These are phyloP conservation scores for Podila minutissima DNA, from an alignment of 192 early-diverging fungal species.

Conservation along the genomic window DNA sequence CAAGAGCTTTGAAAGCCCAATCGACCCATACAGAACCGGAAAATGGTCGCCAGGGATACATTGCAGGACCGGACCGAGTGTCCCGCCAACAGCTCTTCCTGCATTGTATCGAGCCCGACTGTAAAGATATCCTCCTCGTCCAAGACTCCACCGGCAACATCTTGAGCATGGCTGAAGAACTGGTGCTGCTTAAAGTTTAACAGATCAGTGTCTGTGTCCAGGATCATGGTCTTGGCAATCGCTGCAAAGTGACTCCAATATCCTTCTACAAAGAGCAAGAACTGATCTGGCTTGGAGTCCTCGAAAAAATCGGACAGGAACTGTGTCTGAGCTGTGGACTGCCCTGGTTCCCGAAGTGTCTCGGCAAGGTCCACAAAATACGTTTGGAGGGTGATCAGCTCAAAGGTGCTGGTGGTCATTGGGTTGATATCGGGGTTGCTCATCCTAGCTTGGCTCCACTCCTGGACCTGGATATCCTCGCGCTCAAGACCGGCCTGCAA, in stretches of 20 bases:
- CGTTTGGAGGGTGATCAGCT: slow-evolving; percentile 20
- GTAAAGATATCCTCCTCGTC: slow-evolving; percentile 30
- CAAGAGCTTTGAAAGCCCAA: slow-evolving; percentile 48
- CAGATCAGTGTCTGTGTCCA: slow-evolving; percentile 8
- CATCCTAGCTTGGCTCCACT: slow-evolving; percentile 16
- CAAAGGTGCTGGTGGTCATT: slow-evolving; percentile 39
- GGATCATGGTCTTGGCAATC: slow-evolving; percentile 50
- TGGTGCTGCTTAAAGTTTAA: slow-evolving; percentile 5
- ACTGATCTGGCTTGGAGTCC: slow-evolving; percentile 36
- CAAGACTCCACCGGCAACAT: not conserved
- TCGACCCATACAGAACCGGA: slow-evolving; percentile 30
- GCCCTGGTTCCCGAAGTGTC: not conserved
- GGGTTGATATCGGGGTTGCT: not conserved
- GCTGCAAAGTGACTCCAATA: slow-evolving; percentile 63
- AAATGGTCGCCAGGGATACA: slow-evolving; percentile 15
- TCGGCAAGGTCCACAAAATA: slow-evolving; percentile 29
- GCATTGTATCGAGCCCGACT: not conserved
- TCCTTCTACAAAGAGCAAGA: slow-evolving; percentile 49
- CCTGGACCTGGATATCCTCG: slow-evolving; percentile 25
- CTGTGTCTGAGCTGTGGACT: not conserved
- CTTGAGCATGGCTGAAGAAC: slow-evolving; percentile 2
- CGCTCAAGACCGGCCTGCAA: slow-evolving; percentile 29
- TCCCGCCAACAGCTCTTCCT: slow-evolving; percentile 18
- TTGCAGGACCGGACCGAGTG: slow-evolving; percentile 21
- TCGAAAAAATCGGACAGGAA: slow-evolving; percentile 56